Conservation (phyloP, 1,284 basidiomycete genomes). For the Violaceomyces palustris region DNA sequence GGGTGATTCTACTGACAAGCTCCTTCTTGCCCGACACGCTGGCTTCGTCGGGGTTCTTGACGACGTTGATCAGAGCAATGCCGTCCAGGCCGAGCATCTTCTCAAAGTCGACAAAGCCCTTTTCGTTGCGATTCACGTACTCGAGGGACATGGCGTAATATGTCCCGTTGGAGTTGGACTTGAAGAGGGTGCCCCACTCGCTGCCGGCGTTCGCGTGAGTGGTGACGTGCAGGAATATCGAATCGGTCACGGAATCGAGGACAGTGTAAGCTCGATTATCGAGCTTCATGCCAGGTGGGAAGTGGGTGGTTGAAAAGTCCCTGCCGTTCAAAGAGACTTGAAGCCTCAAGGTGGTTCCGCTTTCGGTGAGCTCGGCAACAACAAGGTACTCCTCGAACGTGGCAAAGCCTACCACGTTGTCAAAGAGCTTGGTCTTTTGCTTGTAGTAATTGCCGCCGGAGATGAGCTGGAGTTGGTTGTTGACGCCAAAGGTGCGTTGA, state of each 20-base stretch:
- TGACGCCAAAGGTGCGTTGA: constrained; percentile 58
- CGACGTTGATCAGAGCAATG: constrained; percentile 86
- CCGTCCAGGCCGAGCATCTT: constrained; percentile 95
- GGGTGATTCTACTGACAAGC: constrained; percentile 81
- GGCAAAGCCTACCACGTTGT: constrained; percentile 84
- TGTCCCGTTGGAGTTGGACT: constrained; percentile 93
- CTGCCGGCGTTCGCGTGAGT: constrained; percentile 70
- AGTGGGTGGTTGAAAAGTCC: constrained; percentile 75
- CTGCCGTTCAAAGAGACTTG: constrained; percentile 87
- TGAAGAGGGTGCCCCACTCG: constrained; percentile 87
- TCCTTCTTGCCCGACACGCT: constrained; percentile 68
- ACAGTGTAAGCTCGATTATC: constrained; percentile 88
- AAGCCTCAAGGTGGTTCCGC: constrained; percentile 58
- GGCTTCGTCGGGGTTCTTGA: constrained; percentile 75
- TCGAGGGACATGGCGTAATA: constrained; percentile 83
- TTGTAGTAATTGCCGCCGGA: constrained; percentile 71
- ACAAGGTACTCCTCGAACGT: constrained; percentile 94
- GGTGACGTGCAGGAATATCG: constrained; percentile 92
- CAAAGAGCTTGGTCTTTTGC: constrained; percentile 69
- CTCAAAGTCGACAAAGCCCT: constrained; percentile 93
- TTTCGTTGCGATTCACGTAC: constrained; percentile 79
- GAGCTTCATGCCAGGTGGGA: constrained; percentile 82
- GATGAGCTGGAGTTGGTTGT: constrained; percentile 73
- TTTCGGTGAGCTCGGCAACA: constrained; percentile 72
- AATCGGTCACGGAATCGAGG: constrained; percentile 84